Evolutionary conservation across 768 basidiomycete genomes (phyloP), one percentile per base, ranked within the genome.

Genomic region (Lenzites betulinus): DNA sequence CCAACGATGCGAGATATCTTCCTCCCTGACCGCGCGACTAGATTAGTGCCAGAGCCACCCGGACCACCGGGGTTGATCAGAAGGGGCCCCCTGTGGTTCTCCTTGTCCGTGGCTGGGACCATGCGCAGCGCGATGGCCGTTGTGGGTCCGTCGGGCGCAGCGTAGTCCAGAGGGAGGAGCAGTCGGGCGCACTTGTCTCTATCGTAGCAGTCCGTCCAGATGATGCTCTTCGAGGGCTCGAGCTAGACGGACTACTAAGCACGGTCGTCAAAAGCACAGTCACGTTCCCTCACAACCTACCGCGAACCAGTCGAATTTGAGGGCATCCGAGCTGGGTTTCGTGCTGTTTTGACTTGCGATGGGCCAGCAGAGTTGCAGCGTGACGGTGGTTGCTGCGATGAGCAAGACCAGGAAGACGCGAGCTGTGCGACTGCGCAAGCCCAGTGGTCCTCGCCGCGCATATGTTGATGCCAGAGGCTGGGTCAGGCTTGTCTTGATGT

Each of bases 61-160:
- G 64, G 64, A 1, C 64, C 64, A 7, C 64, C 64, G 12, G 64
- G 64, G 55, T 66, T 66, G 52, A 66, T 41, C 9, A 66, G 43
- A 54, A 66, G 47, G 9, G 64, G 56, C 2, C 64, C 64, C 15
- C 23, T 51, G 58, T 62, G 59, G 43, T 63, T 49, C 46, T 58
- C 41, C 30, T 46, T 52, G 26, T 60, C 50, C 16, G 58, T 38
- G 1, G 64, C 61, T 8, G 64, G 64, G 22, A 63, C 47, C 64
- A 66, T 57, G 35, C 61, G 64, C 8, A 66, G 43, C 18, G 64
- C 64, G 36, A 66, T 66, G 28, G 64, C 61, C 3, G 61, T 62
- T 0, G 58, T 60, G 11, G 61, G 64, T 9, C 61, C 64, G 51
- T 56, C 58, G 20, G 64, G 64, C 22, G 57, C 57, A 30, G 30